Conservation (phyloP, 495 filamentous ascomycete genomes). For the Podospora bellae-mahoneyi region DNA sequence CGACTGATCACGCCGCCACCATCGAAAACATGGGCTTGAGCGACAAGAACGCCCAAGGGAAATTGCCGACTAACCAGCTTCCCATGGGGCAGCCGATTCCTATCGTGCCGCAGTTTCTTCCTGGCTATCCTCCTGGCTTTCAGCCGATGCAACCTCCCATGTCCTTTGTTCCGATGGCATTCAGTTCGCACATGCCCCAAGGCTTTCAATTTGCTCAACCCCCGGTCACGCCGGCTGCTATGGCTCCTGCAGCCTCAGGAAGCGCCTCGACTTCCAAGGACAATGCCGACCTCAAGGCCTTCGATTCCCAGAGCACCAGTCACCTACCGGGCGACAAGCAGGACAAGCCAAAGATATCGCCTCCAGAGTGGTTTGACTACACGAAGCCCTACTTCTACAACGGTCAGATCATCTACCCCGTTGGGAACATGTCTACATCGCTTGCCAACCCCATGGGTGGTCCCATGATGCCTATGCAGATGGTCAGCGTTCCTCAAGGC, state of each 20-base stretch:
- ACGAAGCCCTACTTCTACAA: slow-evolving; percentile 48
- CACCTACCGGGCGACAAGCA: slow-evolving; percentile 34
- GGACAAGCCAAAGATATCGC: slow-evolving; percentile 40
- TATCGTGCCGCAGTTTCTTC: slow-evolving; percentile 24
- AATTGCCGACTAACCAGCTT: slow-evolving; percentile 17
- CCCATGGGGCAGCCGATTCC: slow-evolving; percentile 19
- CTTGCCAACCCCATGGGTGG: slow-evolving; percentile 12
- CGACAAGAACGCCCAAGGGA: slow-evolving; percentile 23
- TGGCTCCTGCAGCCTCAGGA: slow-evolving; percentile 5
- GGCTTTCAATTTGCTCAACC: slow-evolving; percentile 24
- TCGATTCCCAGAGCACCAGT: slow-evolving; percentile 26
- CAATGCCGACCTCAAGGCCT: slow-evolving; percentile 27
- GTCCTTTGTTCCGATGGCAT: slow-evolving; percentile 32
- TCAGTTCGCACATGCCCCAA: slow-evolving; percentile 27
- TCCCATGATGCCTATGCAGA: slow-evolving; percentile 25
- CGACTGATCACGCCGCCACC: slow-evolving; percentile 30
- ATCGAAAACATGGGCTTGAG: slow-evolving; percentile 17
- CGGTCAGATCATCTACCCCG: slow-evolving; percentile 47
- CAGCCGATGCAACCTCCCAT: slow-evolving; percentile 31
- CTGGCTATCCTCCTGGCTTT: slow-evolving; percentile 30
- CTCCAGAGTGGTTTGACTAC: slow-evolving; percentile 45
- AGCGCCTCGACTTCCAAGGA: slow-evolving; percentile 22
- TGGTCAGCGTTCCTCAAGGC: slow-evolving; percentile 25
- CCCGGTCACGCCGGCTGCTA: slow-evolving; percentile 9
- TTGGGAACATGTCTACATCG: slow-evolving; percentile 13